These are phyloP conservation scores for Aspergillus sp. DNA, from an alignment of 2,329 filamentous ascomycete species.

Conservation along the genomic window DNA sequence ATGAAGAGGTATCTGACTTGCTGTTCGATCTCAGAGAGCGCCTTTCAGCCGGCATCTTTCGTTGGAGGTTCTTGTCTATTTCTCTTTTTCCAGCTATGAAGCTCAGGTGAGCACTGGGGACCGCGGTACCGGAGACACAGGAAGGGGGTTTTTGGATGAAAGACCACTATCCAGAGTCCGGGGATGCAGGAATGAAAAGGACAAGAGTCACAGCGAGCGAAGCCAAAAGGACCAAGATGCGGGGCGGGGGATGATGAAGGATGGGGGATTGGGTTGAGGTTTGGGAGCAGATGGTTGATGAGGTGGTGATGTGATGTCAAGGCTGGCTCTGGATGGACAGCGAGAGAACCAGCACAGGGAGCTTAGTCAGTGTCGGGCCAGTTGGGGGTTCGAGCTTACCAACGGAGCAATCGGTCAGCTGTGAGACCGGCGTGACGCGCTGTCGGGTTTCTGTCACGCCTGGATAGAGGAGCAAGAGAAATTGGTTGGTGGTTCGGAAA, in stretches of 20 bases:
- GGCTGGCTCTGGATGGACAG: conserved; percentile 31
- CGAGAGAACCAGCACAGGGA: conserved; percentile 32
- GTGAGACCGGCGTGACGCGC: conserved; percentile 13
- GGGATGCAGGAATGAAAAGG: conserved; percentile 15
- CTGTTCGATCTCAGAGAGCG: conserved; percentile 50
- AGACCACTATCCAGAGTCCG: conserved; percentile 20
- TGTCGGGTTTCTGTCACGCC: neutral
- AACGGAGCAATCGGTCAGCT: conserved; percentile 20
- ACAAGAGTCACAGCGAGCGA: conserved; percentile 16
- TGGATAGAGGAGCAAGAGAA: neutral
- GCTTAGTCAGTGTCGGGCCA: conserved; percentile 37
- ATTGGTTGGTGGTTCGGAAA: neutral
- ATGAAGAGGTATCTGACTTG: conserved; percentile 50
- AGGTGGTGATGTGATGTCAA: conserved; percentile 45
- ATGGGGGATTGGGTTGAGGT: conserved; percentile 10
- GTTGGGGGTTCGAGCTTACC: conserved; percentile 26
- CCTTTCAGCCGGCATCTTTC: conserved; percentile 51
- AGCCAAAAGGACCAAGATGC: conserved; percentile 20
- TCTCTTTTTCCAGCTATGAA: conserved; percentile 28
- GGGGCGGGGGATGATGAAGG: conserved; percentile 25
- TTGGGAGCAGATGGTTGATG: conserved; percentile 25
- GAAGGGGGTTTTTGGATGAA: conserved; percentile 26
- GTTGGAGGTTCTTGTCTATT: conserved; percentile 30
- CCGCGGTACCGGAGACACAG: conserved; percentile 31
- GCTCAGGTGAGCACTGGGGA: conserved; percentile 34